These are phyloP conservation scores for Leccinum rimulosum DNA, from an alignment of 768 basidiomycete genomes.

Conservation along the genomic window DNA sequence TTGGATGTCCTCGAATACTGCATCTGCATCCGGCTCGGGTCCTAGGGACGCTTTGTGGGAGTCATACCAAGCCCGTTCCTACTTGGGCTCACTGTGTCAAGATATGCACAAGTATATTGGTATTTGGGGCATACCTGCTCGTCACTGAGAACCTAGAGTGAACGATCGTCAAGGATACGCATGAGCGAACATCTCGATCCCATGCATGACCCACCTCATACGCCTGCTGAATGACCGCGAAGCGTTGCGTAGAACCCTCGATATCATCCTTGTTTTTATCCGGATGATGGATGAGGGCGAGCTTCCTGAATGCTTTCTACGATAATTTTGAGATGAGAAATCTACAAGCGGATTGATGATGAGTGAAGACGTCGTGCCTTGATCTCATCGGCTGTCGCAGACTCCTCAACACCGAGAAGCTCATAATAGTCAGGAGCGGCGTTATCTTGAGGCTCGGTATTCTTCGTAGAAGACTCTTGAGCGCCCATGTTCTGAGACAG, in stretches of 20 bases:
- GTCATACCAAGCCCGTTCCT: conserved; percentile 99
- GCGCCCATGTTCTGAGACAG: conserved; percentile 55
- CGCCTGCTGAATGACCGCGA: conserved; percentile 88
- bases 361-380: conserved; percentile 47
- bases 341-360: not conserved
- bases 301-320: conserved; percentile 78
- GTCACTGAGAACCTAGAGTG: conserved; percentile 87
- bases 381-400: conserved; percentile 85
- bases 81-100: conserved; percentile 36
- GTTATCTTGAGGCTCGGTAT: conserved; percentile 23
- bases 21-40: conserved; percentile 80
- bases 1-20: conserved; percentile 82
- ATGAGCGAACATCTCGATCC: not conserved
- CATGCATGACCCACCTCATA: conserved; percentile 67
- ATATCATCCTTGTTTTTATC: conserved; percentile 84
- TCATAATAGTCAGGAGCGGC: conserved; percentile 71
- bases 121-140: conserved; percentile 67
- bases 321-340: conserved; percentile 5
- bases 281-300: conserved; percentile 83
- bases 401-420: conserved; percentile 76
- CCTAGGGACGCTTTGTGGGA: conserved; percentile 78
- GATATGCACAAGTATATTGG: not conserved
- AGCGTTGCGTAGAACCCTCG: conserved; percentile 83
- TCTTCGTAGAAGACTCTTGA: conserved; percentile 53
- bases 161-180: conserved; percentile 23